A percentile compares a stretch with the other conserved stretches of the same genome.
phyloP scores from a whole-genome alignment of 441 rosid genomes.

The Brassica balearica region DNA sequence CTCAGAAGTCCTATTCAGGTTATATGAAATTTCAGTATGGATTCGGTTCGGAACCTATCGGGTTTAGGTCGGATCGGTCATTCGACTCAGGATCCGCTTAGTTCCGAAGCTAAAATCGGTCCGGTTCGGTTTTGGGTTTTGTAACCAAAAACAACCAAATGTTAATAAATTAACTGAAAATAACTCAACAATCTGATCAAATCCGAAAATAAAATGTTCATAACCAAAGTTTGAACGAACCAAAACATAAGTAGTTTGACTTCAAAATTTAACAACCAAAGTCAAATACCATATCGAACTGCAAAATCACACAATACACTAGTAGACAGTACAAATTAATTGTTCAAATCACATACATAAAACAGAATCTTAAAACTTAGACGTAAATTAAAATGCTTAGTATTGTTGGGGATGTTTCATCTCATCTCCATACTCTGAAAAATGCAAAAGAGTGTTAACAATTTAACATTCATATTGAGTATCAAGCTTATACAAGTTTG shows the following conservation, averaged over 20 bases:
- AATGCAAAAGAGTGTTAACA: too few relatives aligned
- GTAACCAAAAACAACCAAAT: neutral
- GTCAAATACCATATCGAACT: neutral
- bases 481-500: too few relatives aligned
- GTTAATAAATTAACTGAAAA: neutral
- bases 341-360: neutral
- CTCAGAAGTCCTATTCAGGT: neutral
- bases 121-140: neutral
- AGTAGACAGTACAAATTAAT: neutral
- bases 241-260: too few relatives aligned
- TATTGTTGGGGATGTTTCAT: too few relatives aligned
- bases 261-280: too few relatives aligned
- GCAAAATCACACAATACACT: neutral
- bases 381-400: too few relatives aligned
- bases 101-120: neutral
- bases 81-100: too few relatives aligned
- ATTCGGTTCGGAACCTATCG: neutral
- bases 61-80: too few relatives aligned
- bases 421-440: too few relatives aligned
- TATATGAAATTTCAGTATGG: neutral
- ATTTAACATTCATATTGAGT: too few relatives aligned
- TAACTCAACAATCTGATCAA: neutral
- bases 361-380: neutral
- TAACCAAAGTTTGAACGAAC: neutral
- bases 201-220: neutral